phyloP scores from a whole-genome alignment of 352 stramenopile species.

The Pythium aquatile region DNA sequence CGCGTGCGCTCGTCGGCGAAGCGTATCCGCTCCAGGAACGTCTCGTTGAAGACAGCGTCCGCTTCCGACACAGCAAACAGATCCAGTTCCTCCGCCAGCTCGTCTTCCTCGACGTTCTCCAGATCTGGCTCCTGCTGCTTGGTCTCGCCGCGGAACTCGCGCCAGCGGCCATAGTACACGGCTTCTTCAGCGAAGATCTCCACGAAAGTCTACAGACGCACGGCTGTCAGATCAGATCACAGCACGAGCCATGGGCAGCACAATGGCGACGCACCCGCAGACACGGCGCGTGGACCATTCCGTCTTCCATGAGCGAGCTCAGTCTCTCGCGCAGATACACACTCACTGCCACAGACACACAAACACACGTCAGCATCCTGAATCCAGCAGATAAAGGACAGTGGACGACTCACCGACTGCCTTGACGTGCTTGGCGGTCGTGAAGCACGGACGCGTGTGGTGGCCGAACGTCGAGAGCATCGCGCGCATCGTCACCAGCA shows the following conservation, averaged over 20 bases:
- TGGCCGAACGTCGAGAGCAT: constrained; percentile 89
- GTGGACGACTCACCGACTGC: constrained; percentile 44
- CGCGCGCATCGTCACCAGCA: constrained; percentile 60
- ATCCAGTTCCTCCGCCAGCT: constrained; percentile 82
- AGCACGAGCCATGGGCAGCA: background rate
- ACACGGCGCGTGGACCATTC: constrained; percentile 38
- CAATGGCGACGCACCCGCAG: constrained; percentile 36
- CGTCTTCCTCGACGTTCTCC: constrained; percentile 80
- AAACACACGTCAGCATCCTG: too few relatives aligned
- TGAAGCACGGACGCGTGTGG: constrained; percentile 47
- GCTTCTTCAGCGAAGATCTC: constrained; percentile 78
- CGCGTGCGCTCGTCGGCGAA: constrained; percentile 84
- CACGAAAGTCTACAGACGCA: constrained; percentile 49
- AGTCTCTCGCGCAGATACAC: constrained; percentile 47
- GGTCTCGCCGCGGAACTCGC: constrained; percentile 76
- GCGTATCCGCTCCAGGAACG: constrained; percentile 78
- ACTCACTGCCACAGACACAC: constrained; percentile 39
- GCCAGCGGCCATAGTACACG: constrained; percentile 82
- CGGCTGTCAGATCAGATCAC: background rate
- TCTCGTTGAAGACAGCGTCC: constrained; percentile 72
- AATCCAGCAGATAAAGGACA: too few relatives aligned
- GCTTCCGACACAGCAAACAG: constrained; percentile 78
- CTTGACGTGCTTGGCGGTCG: constrained; percentile 60
- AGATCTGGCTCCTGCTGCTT: constrained; percentile 78
- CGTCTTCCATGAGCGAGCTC: constrained; percentile 41